Percentiles rank a stretch among this genome's conserved stretches.
Evolutionary conservation across 2,329 filamentous ascomycete species (phyloP).

Genomic region (Scytalidium lignicola): DNA sequence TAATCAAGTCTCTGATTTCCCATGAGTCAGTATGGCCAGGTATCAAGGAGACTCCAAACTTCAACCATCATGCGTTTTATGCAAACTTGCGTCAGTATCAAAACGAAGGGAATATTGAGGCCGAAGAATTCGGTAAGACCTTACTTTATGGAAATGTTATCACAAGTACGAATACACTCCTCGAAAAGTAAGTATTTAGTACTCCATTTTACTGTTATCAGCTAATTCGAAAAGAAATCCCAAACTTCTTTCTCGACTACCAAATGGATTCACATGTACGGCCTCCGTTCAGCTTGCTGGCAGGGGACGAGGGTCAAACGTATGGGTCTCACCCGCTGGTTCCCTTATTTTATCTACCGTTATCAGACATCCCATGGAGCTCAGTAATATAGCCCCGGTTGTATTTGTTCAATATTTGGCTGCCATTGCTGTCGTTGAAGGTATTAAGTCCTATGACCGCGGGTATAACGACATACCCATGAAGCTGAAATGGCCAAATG

Average conservation of each 20-base stretch:
- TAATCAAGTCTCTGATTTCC: conserved; percentile 68
- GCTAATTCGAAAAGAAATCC: conserved; percentile 55
- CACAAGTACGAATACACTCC: conserved; percentile 87
- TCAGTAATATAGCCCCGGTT: conserved; percentile 69
- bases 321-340: conserved; percentile 89
- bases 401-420: conserved; percentile 93
- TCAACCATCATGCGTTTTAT: conserved; percentile 79
- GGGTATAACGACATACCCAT: conserved; percentile 74
- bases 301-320: conserved; percentile 82
- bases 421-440: conserved; percentile 80
- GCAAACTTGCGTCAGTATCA: conserved; percentile 65
- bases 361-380: conserved; percentile 73
- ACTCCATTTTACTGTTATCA: not conserved
- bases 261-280: conserved; percentile 79
- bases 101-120: conserved; percentile 43
- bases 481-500: conserved; percentile 96
- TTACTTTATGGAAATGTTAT: conserved; percentile 88
- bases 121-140: conserved; percentile 66
- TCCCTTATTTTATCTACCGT: conserved; percentile 83
- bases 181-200: conserved; percentile 65
- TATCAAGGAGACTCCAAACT: conserved; percentile 72
- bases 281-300: conserved; percentile 86
- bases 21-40: conserved; percentile 66
- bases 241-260: conserved; percentile 67
- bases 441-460: conserved; percentile 71